Conservation (phyloP, 2,329 filamentous ascomycete species). For the Botrytis galanthina region DNA sequence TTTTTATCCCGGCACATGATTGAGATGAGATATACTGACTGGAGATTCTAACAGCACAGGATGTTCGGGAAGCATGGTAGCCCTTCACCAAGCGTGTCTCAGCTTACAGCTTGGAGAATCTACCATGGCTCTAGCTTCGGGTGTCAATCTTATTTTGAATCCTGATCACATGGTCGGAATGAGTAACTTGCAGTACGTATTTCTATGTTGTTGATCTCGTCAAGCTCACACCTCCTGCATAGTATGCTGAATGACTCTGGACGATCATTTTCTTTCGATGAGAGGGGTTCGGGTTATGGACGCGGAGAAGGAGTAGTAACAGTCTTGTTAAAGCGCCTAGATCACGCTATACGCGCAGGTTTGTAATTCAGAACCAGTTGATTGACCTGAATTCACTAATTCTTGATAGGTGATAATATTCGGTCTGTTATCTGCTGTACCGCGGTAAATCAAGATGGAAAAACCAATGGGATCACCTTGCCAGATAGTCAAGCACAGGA, state of each 20-base stretch:
- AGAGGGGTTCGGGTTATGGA: conserved; percentile 59
- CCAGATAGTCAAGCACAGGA: conserved; percentile 47
- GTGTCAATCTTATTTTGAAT: conserved; percentile 20
- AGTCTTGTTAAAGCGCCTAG: conserved; percentile 58
- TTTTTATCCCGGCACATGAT: background rate
- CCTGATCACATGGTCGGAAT: conserved; percentile 42
- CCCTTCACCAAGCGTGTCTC: conserved; percentile 53
- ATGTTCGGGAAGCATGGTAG: conserved; percentile 55
- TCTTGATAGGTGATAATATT: conserved; percentile 51
- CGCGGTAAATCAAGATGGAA: conserved; percentile 50
- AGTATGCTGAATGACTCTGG: conserved; percentile 42
- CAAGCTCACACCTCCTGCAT: conserved; percentile 48
- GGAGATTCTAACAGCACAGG: conserved; percentile 48
- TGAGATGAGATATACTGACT: background rate
- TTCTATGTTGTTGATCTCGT: conserved; percentile 48
- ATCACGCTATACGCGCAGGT: conserved; percentile 53
- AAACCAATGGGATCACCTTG: conserved; percentile 52
- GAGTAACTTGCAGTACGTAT: background rate
- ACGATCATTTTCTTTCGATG: conserved; percentile 54
- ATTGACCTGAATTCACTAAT: background rate
- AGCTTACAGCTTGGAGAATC: conserved; percentile 43
- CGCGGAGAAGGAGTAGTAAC: conserved; percentile 60
- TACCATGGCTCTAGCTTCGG: conserved; percentile 36
- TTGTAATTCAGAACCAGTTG: background rate
- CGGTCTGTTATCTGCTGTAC: conserved; percentile 45